phyloP scores from a whole-genome alignment of 2,329 filamentous ascomycete genomes.

The Calonectria henricotiae region DNA sequence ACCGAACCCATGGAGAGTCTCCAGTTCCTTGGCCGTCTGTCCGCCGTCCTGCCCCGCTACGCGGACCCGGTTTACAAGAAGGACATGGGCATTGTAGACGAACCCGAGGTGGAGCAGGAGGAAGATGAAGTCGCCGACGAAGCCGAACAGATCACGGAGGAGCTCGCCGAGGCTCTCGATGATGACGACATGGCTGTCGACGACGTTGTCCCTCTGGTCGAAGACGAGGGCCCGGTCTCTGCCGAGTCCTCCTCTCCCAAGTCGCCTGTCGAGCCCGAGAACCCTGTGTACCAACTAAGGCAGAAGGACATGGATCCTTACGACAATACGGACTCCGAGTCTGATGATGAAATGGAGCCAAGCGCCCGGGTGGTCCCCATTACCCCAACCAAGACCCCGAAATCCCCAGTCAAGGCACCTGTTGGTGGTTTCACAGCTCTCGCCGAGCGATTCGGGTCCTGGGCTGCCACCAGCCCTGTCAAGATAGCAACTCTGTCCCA shows the following conservation, averaged over 20 bases:
- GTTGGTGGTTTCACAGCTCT: constrained; percentile 75
- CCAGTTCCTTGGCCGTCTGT: constrained; percentile 64
- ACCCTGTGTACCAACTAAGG: constrained; percentile 61
- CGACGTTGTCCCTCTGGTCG: constrained; percentile 37
- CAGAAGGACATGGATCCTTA: constrained; percentile 66
- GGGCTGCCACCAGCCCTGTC: constrained; percentile 73
- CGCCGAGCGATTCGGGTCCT: constrained; percentile 73
- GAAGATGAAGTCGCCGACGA: constrained; percentile 26
- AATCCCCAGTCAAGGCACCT: constrained; percentile 41
- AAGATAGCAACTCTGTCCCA: constrained; percentile 51
- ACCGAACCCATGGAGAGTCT: constrained; percentile 57
- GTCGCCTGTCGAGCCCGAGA: constrained; percentile 43
- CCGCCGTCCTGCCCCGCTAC: constrained; percentile 63
- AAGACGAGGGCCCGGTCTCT: constrained; percentile 30
- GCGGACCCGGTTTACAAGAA: constrained; percentile 60
- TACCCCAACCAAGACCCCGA: constrained; percentile 61
- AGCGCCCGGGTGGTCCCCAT: constrained; percentile 56
- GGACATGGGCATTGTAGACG: constrained; percentile 55
- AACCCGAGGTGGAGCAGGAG: constrained; percentile 41
- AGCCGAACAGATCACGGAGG: constrained; percentile 21
- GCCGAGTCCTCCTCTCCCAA: constrained; percentile 33
- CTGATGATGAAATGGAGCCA: constrained; percentile 67
- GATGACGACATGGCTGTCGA: constrained; percentile 51
- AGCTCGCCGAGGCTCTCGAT: constrained; percentile 40
- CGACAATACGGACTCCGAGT: constrained; percentile 66